phyloP scores from a whole-genome alignment of 768 basidiomycete species.

The Podaxis sp. region DNA sequence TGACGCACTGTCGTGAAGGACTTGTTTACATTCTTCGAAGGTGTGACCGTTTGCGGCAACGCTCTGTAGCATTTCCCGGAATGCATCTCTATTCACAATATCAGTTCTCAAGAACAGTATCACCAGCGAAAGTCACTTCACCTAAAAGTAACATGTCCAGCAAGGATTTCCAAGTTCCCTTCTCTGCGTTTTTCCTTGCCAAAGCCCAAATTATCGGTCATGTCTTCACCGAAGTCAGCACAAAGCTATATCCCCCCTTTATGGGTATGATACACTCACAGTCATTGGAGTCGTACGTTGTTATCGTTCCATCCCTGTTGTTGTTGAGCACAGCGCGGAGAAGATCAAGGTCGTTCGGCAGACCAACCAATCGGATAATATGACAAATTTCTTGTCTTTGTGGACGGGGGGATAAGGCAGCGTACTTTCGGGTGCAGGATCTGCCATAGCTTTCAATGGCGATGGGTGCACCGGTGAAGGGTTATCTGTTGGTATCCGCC shows the following conservation, averaged over 20 bases:
- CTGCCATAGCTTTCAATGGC: constrained; percentile 21
- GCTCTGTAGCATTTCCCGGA: constrained; percentile 81
- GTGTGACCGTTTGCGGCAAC: constrained; percentile 69
- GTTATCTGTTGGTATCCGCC: not conserved
- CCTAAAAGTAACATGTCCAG: constrained; percentile 70
- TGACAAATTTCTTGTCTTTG: constrained; percentile 77
- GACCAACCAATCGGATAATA: constrained; percentile 86
- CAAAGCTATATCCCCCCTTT: not conserved
- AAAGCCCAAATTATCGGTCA: constrained; percentile 90
- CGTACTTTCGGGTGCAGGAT: constrained; percentile 50
- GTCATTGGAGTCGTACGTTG: constrained; percentile 89
- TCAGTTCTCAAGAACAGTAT: not conserved
- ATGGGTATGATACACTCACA: constrained; percentile 40
- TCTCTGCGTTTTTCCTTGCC: constrained; percentile 70
- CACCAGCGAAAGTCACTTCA: constrained; percentile 19
- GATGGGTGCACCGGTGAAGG: not conserved
- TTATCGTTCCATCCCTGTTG: constrained; percentile 90
- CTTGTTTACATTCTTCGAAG: constrained; percentile 82
- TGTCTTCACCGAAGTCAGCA: constrained; percentile 36
- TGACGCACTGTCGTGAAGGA: constrained; percentile 60
- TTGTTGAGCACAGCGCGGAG: constrained; percentile 1
- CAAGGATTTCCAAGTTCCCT: constrained; percentile 69
- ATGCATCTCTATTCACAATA: constrained; percentile 62
- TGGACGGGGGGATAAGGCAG: constrained; percentile 81
- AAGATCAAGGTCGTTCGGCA: constrained; percentile 1